Evolutionary conservation across 1,139 yeast species (phyloP), one percentile per base, ranked within the genome.

Genomic region (Schwanniomyces etchellsii): DNA sequence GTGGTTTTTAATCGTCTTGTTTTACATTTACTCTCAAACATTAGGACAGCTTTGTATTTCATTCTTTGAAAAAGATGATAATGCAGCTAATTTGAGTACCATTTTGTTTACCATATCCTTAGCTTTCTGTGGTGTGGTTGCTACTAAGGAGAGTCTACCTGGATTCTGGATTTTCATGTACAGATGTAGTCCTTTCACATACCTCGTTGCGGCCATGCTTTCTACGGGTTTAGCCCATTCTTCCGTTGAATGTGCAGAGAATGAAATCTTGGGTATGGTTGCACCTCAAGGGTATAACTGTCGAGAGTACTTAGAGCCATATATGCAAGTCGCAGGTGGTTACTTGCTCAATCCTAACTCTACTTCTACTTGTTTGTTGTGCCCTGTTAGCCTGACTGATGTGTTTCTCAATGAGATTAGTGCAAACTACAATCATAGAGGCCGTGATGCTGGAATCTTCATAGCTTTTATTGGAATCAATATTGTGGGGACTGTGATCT

Each of bases 361-460:
- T 6, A 37, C 48, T 4, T 24, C 21, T 1, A 11, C 20, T 5
- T 55, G 62, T 34, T 11, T 38, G 12, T 55, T 35, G 39, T 56
- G 60, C 37, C 28, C 35, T 9, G 37, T 45, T 26, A 31, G 42
- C 4, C 23, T 35, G 5, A 53, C 60, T 3, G 40, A 56, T 35
- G 39, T 35, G 3, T 44, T 42, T 33, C 50, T 55, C 39, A 25
- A 27, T 2, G 26, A 22, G 7, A 29, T 54, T 11, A 37, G 39
- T 31, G 36, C 52, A 11, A 13, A 16, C 14, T 54, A 42, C 30
- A 29, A 33, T 20, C 37, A 39, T 20, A 50, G 58, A 40, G 48
- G 84, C 80, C 71, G 85, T 61, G 70, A 79, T 49, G 61, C 68
- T 42, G 88, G 86, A 45, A 65, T 77, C 32, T 68, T 71, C 39